These are phyloP conservation scores for Melampsora allii-populina DNA, from an alignment of 1,284 basidiomycete species.

Conservation along the genomic window DNA sequence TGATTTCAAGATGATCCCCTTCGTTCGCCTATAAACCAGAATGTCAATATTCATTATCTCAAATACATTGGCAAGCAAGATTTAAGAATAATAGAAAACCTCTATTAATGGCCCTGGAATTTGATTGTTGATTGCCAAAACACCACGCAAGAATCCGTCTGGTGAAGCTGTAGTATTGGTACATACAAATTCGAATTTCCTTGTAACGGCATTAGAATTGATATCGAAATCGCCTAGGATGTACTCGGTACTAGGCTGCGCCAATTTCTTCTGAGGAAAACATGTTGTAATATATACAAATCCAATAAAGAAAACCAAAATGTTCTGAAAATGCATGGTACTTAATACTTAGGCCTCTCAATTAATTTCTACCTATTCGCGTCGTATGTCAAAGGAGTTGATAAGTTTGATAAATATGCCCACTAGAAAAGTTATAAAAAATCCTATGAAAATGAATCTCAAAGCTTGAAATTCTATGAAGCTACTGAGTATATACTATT, in stretches of 20 bases:
- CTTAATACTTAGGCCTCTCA: too few relatives aligned
- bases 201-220: constrained; percentile 45
- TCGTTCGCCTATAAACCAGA: constrained; percentile 32
- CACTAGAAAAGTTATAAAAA: too few relatives aligned
- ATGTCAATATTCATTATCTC: neutral
- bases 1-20: constrained; percentile 56
- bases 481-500: too few relatives aligned
- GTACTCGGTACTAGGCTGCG: constrained; percentile 21
- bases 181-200: constrained; percentile 48
- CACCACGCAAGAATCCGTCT: constrained; percentile 54
- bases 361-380: too few relatives aligned
- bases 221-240: constrained; percentile 47
- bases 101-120: constrained; percentile 59
- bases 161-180: constrained; percentile 49
- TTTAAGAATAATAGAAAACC: constrained; percentile 52
- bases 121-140: constrained; percentile 58
- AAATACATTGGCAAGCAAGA: neutral
- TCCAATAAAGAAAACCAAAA: too few relatives aligned
- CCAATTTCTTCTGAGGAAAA: too few relatives aligned
- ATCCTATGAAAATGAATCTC: too few relatives aligned
- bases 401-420: too few relatives aligned
- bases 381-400: too few relatives aligned
- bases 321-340: too few relatives aligned
- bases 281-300: too few relatives aligned
- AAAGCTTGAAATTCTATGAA: too few relatives aligned